Evolutionary conservation across 1,284 basidiomycete species (phyloP).

Genomic region (Trametes pubescens): DNA sequence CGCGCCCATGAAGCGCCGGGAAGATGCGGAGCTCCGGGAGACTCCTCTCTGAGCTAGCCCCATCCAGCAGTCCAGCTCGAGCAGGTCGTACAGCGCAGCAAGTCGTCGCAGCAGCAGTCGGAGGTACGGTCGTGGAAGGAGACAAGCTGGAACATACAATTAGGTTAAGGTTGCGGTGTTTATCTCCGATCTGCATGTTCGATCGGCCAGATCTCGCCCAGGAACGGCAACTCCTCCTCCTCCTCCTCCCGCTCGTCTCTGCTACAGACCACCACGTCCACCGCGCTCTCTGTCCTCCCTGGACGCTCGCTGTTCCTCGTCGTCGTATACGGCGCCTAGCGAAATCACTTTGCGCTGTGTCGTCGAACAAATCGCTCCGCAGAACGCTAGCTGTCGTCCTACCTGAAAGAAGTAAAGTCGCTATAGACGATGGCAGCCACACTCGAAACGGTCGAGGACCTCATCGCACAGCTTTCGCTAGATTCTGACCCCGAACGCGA

Average conservation of each 20-base stretch:
- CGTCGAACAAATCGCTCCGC: too few species aligned
- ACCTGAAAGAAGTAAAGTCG: neutral
- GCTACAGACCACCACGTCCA: too few species aligned
- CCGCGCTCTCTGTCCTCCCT: too few species aligned
- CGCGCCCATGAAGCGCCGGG: slow-evolving; percentile 67
- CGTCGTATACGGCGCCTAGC: too few species aligned
- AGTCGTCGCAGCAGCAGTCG: too few species aligned
- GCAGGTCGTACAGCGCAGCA: too few species aligned
- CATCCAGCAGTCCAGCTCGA: too few species aligned
- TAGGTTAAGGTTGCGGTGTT: slow-evolving; percentile 73
- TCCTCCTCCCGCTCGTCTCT: too few species aligned
- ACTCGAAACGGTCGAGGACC: slow-evolving; percentile 46
- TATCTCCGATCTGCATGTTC: slow-evolving; percentile 51
- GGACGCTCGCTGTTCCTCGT: too few species aligned
- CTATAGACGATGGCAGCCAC: slow-evolving; percentile 21
- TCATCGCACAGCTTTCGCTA: slow-evolving; percentile 56
- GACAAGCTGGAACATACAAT: slow-evolving; percentile 66
- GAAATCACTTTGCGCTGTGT: too few species aligned
- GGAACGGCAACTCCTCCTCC: neutral
- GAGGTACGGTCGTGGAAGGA: slow-evolving; percentile 34
- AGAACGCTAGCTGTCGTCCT: too few species aligned
- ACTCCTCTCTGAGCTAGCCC: too few species aligned
- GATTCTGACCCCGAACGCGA: slow-evolving; percentile 63
- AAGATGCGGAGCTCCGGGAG: slow-evolving; percentile 62
- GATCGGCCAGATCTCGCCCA: neutral